Base-by-base conservation (phyloP, 441 rosid species). In the Gossypium davidsonii region DNA sequence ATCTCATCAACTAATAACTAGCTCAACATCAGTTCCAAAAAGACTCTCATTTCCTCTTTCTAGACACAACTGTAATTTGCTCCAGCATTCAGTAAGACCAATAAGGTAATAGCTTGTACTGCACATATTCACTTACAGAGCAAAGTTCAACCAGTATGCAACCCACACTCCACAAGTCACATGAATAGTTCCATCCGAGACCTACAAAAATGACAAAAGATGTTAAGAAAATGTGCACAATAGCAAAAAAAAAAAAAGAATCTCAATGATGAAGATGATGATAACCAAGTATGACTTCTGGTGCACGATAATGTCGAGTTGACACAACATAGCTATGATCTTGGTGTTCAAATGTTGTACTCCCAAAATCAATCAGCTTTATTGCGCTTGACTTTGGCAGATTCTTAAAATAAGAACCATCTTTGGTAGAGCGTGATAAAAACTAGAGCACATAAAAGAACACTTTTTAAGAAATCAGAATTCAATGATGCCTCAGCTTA, bases 301-400 rank as follows among this genome's bases (percentile, higher is more conserved):
- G 98, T 7, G 98, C 98, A 14, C 97, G 96, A 73, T 94, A 94
- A 84, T 94, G 98, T 70, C 96, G 79, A 8, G 98, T 94, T 75
- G 97, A 94, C 69, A 94, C 97, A 6, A 94, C 86, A 66, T 91
- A 92, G 76, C 79, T 88, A 79, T 94, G 99, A 87, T 87, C 92
- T 78, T 89, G 94, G 78, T 86, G 92, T 70, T 90, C 96, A 84
- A 80, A 88, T 20, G 97, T 85, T 62, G 97, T 94, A 78, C 98
- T 94, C 61, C 98, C 97, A 74, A 94, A 94, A 85, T 94, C 97
- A 79, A 94, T 94, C 71, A 94, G 87, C 85, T 94, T 94, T 67
- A 94, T 92, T 56, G 98, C 93, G 77, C 97, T 90, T 42, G 97
- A 90, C 84, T 91, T 91, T 12, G 98, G 98, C 4, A 91, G 79